Evolutionary conservation across 306 rosid species (phyloP).

Genomic region (Hippophae rhamnoides): DNA sequence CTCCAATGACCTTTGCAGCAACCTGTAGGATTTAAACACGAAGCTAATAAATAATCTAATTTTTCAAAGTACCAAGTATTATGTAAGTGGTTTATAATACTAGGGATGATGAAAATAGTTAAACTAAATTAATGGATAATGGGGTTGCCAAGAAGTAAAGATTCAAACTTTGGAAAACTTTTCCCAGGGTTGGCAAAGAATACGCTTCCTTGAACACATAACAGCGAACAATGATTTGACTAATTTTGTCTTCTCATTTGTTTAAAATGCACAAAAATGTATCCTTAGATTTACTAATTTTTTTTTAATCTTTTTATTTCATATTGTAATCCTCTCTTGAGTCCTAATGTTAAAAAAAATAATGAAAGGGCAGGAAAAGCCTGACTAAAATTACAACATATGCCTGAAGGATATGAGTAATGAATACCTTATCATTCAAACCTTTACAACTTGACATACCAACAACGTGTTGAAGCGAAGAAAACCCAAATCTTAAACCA

Average conservation of each 20-base stretch:
- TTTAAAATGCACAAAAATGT: no score
- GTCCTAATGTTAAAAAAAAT: no score
- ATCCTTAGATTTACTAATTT: no score
- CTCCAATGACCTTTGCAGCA: slow-evolving; percentile 92
- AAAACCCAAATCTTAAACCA: not conserved
- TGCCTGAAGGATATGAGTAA: no score
- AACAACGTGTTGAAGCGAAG: not conserved
- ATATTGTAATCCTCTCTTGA: no score
- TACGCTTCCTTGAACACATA: no score
- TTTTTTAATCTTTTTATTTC: no score
- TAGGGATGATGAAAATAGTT: slow-evolving; percentile 3
- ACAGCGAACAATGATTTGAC: no score
- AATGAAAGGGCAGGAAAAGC: no score
- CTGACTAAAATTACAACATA: no score
- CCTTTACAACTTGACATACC: not conserved
- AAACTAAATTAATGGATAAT: slow-evolving; percentile 2
- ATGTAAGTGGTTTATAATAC: not conserved
- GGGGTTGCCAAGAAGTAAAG: slow-evolving; percentile 2
- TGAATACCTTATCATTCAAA: no score
- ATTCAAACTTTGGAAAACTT: not conserved
- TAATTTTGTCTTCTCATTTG: no score
- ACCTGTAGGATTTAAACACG: slow-evolving; percentile 39
- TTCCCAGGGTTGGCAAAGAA: not conserved
- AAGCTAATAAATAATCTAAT: slow-evolving; percentile 2
- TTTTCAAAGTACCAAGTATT: not conserved